Evolutionary conservation across 306 rosid species (phyloP), one percentile per base, ranked within the genome.

Genomic region (Cicer pinnatifidum): DNA sequence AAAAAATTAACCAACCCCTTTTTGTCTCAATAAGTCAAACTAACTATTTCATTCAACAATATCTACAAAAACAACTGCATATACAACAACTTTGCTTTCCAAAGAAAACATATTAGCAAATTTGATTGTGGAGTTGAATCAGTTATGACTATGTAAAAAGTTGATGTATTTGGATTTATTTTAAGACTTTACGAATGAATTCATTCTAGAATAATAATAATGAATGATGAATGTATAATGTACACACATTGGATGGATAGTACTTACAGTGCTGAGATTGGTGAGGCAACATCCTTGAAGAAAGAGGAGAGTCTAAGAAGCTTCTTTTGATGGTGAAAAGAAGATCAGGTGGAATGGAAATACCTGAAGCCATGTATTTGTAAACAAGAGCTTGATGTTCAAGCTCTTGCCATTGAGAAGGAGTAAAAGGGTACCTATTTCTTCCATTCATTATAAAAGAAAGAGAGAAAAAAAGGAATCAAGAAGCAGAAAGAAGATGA

Each of bases 391-490:
- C 99, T 86, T 94, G 99, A 71, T 89, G 97, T 79, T 94, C 97
- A 76, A 94, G 97, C 82, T 94, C 99, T 81, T 94, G 99, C 99
- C 99, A 94, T 75, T 94, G 99, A 11, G 95, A 79, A 28, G 90
- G 88, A 43, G 96, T 88, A 78, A 94, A 94, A 7, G 97, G 99
- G 82, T 86, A 83, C 84, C 87, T 86, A 85, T 44, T 87, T 72
- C 88, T 87, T 77, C 84, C 85, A 61, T 83, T 89, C 88, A 86
- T 86, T 66, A 61, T 82, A 19, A 50, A 57, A 20, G 0, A 1
- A 20, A 53, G 8, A 9, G 35, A 8, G 39, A 10, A 5, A 11
- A 57, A 20, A 20, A 33, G 40, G 64, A 58, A 58, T 28, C 17
- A 58, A 58, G 64, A 58, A 37, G 41, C 50, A 57, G 17, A 23